Evolutionary conservation across 768 basidiomycete genomes (phyloP), one percentile per base, ranked within the genome.

Genomic region (Trametes punicea): DNA sequence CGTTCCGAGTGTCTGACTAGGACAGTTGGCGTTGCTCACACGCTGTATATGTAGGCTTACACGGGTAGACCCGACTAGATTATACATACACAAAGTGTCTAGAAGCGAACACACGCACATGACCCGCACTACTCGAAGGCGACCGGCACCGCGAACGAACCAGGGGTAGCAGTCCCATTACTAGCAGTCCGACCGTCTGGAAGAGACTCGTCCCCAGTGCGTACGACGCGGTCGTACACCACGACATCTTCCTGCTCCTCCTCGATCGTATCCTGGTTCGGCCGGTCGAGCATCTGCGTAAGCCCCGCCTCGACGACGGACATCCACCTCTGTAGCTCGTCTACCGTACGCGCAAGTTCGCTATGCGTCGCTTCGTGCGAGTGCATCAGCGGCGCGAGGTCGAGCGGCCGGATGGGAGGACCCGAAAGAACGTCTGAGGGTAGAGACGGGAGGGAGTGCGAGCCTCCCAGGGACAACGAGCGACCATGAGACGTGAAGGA

Each of bases 321-420:
- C 54, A 98, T 70, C 91, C 90, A 95, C 59, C 80, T 76, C 2
- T 80, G 77, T 31, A 98, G 79, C 64, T 88, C 84, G 41, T 87
- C 86, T 9, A 96, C 81, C 3, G 85, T 88, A 40, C 76, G 71
- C 40, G 83, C 84, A 45, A 98, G 78, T 66, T 92, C 88, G 1
- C 74, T 69, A 61, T 89, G 86, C 0, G 86, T 83, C 30, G 75
- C 77, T 9, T 83, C 84, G 25, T 74, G 73, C 5, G 77, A 78
- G 18, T 81, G 75, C 57, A 86, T 70, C 20, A 81, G 68, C 23
- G 75, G 70, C 5, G 70, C 70, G 57, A 93, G 87, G 67, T 95
- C 84, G n/a, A 97, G 74, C 2, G 88, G 84, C 33, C 73, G 77
- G 6, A 91, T 68, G 0, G 71, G 61, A 26, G 84, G 81, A 0